Conservation (phyloP, 1,284 basidiomycete genomes). For the Bjerkandera adusta region DNA sequence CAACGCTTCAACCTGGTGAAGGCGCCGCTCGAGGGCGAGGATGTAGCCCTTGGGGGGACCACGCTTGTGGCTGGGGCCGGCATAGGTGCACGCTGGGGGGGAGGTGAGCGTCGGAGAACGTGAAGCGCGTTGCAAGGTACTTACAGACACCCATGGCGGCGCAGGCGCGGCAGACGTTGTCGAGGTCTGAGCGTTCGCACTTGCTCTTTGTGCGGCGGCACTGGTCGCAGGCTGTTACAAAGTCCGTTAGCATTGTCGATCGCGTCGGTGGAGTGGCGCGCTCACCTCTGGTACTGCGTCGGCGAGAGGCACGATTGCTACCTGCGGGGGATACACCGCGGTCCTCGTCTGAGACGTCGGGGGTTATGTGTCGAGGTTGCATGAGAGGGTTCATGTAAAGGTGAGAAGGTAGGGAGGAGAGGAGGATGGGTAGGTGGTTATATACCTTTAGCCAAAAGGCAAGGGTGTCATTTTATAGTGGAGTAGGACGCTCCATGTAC, state of each 20-base stretch:
- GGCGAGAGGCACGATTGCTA: slow-evolving; percentile 4
- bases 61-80: slow-evolving; percentile 29
- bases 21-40: slow-evolving; percentile 29
- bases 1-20: slow-evolving; percentile 31
- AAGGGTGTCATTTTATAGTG: background rate
- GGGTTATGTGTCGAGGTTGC: slow-evolving; percentile 13
- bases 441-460: slow-evolving; percentile 6
- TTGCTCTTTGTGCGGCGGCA: slow-evolving; percentile 32
- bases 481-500: background rate
- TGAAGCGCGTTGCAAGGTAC: slow-evolving; percentile 8
- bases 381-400: slow-evolving; percentile 1
- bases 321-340: slow-evolving; percentile 8
- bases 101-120: background rate
- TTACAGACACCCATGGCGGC: slow-evolving; percentile 25
- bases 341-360: slow-evolving; percentile 16
- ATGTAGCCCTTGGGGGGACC: slow-evolving; percentile 33
- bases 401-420: background rate
- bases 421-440: background rate
- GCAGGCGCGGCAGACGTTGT: slow-evolving; percentile 25
- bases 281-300: slow-evolving; percentile 24
- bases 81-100: slow-evolving; percentile 25
- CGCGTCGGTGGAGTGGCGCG: background rate
- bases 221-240: slow-evolving; percentile 28
- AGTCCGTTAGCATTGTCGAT: slow-evolving; percentile 1
- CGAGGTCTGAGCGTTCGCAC: slow-evolving; percentile 23